phyloP scores from a whole-genome alignment of 805 yeast genomes.

The Kodamaea laetipori region DNA sequence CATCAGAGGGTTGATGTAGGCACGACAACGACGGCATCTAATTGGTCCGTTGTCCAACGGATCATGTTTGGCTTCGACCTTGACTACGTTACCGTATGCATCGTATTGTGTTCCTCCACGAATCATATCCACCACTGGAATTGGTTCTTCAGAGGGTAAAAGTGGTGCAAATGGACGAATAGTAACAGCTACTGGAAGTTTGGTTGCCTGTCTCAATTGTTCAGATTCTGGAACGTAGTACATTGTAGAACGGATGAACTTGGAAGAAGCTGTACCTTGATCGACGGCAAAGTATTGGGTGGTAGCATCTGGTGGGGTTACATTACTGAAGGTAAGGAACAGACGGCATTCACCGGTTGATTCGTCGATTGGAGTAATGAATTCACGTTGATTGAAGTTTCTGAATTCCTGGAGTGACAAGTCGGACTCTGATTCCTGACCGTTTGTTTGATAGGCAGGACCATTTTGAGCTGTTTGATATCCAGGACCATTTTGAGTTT shows the following conservation, averaged over 20 bases:
- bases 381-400: slow-evolving; percentile 26
- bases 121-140: slow-evolving; percentile 69
- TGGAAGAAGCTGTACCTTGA: slow-evolving; percentile 84
- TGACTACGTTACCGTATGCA: slow-evolving; percentile 24
- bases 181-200: slow-evolving; percentile 79
- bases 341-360: slow-evolving; percentile 34
- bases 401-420: slow-evolving; percentile 21
- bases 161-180: slow-evolving; percentile 81
- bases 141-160: slow-evolving; percentile 49
- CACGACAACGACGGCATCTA: slow-evolving; percentile 88
- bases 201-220: slow-evolving; percentile 64
- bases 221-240: slow-evolving; percentile 80
- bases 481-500: no score
- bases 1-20: slow-evolving; percentile 86
- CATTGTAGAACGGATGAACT: slow-evolving; percentile 75
- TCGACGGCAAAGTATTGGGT: slow-evolving; percentile 69
- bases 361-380: slow-evolving; percentile 18
- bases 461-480: no score
- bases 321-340: slow-evolving; percentile 74
- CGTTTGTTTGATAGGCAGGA: not conserved
- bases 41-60: slow-evolving; percentile 62
- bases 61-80: slow-evolving; percentile 20
- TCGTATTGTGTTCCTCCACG: slow-evolving; percentile 14
- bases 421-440: no score
- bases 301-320: slow-evolving; percentile 82